Base-by-base conservation (phyloP, 2,329 filamentous ascomycete genomes). In the Penicillium sp. region DNA sequence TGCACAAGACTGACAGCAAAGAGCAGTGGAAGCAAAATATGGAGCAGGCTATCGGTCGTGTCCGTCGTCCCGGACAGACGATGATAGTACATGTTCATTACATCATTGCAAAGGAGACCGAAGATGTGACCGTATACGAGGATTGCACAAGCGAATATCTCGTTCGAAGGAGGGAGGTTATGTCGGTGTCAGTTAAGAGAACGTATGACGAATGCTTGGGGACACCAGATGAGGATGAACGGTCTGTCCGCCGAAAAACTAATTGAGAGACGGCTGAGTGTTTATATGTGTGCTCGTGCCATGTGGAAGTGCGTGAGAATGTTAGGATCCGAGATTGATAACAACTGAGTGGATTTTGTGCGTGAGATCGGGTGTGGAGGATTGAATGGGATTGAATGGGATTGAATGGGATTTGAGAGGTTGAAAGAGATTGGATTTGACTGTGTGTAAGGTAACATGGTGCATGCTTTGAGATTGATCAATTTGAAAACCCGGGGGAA, bases 11-110 rank as follows among this genome's bases (percentile, higher is more conserved):
- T 0, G 63, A 72, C 29, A 78, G 74, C 0, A 77, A 82, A 40
- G 77, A 82, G 37, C 72, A 78, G 4, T 88, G 85, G 61, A 75
- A 82, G 0, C 75, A 80, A 0, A 75, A 78, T 0, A 86, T 86
- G 80, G 79, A 75, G 0, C 86, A 89, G 55, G 84, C 84, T 0
- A 82, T 87, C 17, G 86, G 85, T 2, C 79, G 86, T 30, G 77
- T 78, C 7, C 75, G 79, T 5, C 76, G 86, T 2, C 84, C 80
- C 49, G 81, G 83, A 0, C 85, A 89, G 61, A 68, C 69, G 30
- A 82, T 79, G 59, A 64, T 66, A 1, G 84, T 88, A 2, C 74
- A 83, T 46, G 77, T 86, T 13, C 86, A 86, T 62, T 79, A 79
- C 43, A 63, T 80, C 29, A 52, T 78, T 36, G 67, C 69, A 1